Conservation (phyloP, 768 basidiomycete species). For the Lentinula guzmanii region DNA sequence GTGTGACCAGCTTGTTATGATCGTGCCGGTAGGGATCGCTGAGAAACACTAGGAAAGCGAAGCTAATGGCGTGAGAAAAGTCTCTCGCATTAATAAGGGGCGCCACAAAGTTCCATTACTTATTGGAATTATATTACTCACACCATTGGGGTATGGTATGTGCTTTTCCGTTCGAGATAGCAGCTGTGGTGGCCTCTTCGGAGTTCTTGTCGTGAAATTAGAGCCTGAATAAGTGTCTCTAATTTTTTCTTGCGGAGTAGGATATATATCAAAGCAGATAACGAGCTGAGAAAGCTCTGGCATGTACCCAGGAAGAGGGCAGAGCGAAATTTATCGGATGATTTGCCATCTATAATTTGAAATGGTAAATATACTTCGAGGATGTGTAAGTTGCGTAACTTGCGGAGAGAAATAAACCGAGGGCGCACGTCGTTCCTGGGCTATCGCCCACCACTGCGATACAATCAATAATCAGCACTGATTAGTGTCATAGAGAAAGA, state of each 20-base stretch:
- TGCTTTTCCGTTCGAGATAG: constrained; percentile 1
- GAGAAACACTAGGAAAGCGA: no score
- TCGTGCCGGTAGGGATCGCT: no score
- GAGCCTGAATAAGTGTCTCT: constrained; percentile 45
- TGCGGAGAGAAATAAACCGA: neutral
- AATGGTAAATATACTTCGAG: constrained; percentile 77
- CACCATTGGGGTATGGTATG: constrained; percentile 26
- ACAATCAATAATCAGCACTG: constrained; percentile 5
- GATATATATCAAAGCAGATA: constrained; percentile 77
- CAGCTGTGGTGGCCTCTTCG: constrained; percentile 6
- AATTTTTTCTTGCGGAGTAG: constrained; percentile 49
- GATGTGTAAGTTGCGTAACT: neutral
- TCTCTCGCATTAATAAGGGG: no score
- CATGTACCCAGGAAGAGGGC: constrained; percentile 81
- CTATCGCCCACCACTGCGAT: constrained; percentile 78
- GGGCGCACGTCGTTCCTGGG: constrained; percentile 83
- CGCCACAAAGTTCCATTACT: no score
- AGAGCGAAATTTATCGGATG: constrained; percentile 74
- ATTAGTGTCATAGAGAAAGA: no score
- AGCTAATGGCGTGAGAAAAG: no score
- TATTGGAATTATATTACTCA: neutral
- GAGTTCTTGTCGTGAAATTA: constrained; percentile 38
- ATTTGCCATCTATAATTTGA: constrained; percentile 54
- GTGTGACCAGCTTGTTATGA: no score
- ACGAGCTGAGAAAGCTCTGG: constrained; percentile 72